These are phyloP conservation scores for Meira miltonrushii DNA, from an alignment of 1,284 basidiomycete genomes.

Conservation along the genomic window DNA sequence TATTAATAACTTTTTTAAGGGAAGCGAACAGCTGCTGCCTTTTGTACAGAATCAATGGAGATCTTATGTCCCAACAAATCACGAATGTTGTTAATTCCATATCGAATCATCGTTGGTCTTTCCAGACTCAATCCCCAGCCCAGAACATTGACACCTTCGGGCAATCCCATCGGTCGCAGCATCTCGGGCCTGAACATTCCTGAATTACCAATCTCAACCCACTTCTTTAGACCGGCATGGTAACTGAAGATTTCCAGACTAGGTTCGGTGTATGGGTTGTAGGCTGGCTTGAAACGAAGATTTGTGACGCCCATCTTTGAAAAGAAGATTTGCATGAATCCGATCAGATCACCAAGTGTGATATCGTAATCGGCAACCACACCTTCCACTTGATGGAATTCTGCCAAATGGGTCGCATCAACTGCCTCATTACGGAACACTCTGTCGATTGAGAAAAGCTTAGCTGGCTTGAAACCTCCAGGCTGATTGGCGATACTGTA, in stretches of 20 bases:
- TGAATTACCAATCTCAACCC: conserved; percentile 83
- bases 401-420: conserved; percentile 97
- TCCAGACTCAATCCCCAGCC: conserved; percentile 92
- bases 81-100: conserved; percentile 86
- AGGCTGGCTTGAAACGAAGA: conserved; percentile 93
- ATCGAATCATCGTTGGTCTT: conserved; percentile 93
- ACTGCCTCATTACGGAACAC: conserved; percentile 99
- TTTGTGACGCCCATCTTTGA: conserved; percentile 92
- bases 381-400: conserved; percentile 99
- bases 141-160: conserved; percentile 90
- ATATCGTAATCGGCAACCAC: conserved; percentile 92
- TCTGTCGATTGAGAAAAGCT: conserved; percentile 95
- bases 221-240: conserved; percentile 86
- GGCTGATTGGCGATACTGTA: conserved; percentile 65
- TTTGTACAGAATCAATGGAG: conserved; percentile 55
- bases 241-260: conserved; percentile 99
- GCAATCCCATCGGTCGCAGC: conserved; percentile 93
- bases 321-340: conserved; percentile 69
- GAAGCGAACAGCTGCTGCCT: conserved; percentile 49
- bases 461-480: conserved; percentile 86
- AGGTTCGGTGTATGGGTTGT: conserved; percentile 70
- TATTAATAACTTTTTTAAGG: conserved; percentile 4
- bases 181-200: conserved; percentile 99
- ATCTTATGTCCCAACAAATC: conserved; percentile 97
- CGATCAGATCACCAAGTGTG: conserved; percentile 94